Base-by-base conservation (phyloP, 805 yeast genomes). In the Zygotorulaspora florentina region DNA sequence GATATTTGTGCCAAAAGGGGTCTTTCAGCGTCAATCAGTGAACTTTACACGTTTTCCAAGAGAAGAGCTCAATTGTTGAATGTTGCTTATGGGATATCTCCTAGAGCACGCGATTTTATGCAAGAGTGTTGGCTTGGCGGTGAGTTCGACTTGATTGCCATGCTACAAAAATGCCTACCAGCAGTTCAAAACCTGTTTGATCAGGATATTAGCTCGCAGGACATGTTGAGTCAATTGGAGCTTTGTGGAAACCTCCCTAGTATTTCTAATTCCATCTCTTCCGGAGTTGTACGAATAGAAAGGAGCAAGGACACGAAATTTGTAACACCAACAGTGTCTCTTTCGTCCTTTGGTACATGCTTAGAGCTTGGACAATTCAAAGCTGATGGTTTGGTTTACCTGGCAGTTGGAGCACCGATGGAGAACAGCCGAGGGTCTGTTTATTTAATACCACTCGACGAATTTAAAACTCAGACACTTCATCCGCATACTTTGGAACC, bases 1-100 rank as follows among this genome's bases (percentile, higher is more conserved):
- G 59, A 62, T 12, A 62, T 72, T 44, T 83, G 89, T 60, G 72
- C 81, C 69, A 45, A 68, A 9, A 63, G 83, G 35, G 88, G 88
- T 0, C 61, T 69, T 35, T 68, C 76, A 0, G 87, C 79, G 0
- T 50, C 78, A 4, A 56, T 62, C 12, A 73, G 76, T 0, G 87
- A 81, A 53, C 45, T 75, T 6, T 45, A 46, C 18, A 36, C 55
- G 16, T 29, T 55, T 30, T 25, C 39, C 12, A 38, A 38, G 9
- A 47, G 54, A 28, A 42, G 56, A n/a, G 23, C 39, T 12, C 42
- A 50, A 12, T 38, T 55, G 10, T 28, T 58, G 17, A 46, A 44
- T 20, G 18, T 51, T 1, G 54, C 55, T 17, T 51, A 54, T 30
- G 41, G 39, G 3, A 42, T 53, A 3, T 49, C 56, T 8, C 63